These are phyloP conservation scores for Sonneratia caseolaris DNA, from an alignment of 345 rosid genomes.

Conservation along the genomic window DNA sequence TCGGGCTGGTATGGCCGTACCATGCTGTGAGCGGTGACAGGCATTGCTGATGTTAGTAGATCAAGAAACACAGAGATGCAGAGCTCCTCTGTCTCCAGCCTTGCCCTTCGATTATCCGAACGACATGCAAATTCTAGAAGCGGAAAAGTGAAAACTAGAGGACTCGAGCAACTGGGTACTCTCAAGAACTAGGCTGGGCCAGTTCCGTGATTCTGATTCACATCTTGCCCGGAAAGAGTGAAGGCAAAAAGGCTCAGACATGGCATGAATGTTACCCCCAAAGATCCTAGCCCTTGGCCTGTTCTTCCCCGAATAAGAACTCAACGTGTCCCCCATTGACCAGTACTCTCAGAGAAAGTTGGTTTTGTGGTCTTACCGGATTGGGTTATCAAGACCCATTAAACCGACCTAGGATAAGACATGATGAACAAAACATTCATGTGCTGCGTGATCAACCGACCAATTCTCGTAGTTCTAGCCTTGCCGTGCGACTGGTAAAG, in stretches of 20 bases:
- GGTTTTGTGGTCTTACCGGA: neutral
- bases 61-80: too few species aligned
- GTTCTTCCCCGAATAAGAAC: neutral
- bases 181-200: conserved; percentile 40
- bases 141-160: conserved; percentile 28
- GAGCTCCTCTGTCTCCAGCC: too few species aligned
- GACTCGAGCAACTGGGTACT: conserved; percentile 26
- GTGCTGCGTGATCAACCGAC: neutral
- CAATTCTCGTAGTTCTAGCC: neutral
- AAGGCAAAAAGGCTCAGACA: neutral
- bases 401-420: neutral
- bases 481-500: too few species aligned
- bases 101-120: too few species aligned
- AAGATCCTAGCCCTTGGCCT: neutral
- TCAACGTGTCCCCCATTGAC: neutral
- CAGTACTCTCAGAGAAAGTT: neutral
- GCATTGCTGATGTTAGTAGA: too few species aligned
- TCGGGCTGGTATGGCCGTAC: too few species aligned
- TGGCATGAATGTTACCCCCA: neutral
- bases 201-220: neutral
- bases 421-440: neutral
- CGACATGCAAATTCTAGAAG: conserved; percentile 21
- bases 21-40: too few species aligned
- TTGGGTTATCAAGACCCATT: neutral
- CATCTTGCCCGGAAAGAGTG: neutral